Evolutionary conservation across 768 basidiomycete species (phyloP).

Genomic region (Daedaleopsis sinensis): DNA sequence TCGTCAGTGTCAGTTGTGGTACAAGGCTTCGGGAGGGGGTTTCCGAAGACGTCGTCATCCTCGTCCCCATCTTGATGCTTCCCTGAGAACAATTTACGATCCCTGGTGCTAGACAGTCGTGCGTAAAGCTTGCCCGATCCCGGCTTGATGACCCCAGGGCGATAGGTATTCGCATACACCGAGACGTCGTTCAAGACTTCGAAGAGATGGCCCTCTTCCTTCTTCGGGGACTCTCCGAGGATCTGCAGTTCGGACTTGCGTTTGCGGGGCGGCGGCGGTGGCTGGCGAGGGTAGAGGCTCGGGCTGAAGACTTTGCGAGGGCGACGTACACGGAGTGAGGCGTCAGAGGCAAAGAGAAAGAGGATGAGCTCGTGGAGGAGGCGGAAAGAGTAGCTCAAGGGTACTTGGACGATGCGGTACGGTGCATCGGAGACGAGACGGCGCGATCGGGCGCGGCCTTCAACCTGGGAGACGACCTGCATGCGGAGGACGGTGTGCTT

Average conservation of each 20-base stretch:
- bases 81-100: slow-evolving; percentile 34
- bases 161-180: slow-evolving; percentile 39
- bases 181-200: slow-evolving; percentile 55
- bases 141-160: slow-evolving; percentile 55
- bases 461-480: slow-evolving; percentile 50
- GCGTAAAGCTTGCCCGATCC: slow-evolving; percentile 24
- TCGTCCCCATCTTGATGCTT: slow-evolving; percentile 15
- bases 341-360: slow-evolving; percentile 53
- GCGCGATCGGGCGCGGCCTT: slow-evolving; percentile 23
- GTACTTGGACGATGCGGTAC: slow-evolving; percentile 69
- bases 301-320: slow-evolving; percentile 3
- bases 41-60: slow-evolving; percentile 8
- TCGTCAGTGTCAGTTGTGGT: slow-evolving; percentile 34
- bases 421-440: slow-evolving; percentile 44
- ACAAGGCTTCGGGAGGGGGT: not conserved
- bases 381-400: slow-evolving; percentile 67
- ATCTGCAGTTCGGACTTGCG: not conserved
- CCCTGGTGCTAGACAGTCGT: slow-evolving; percentile 34
- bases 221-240: not conserved
- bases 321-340: slow-evolving; percentile 14
- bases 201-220: slow-evolving; percentile 56
- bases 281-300: not conserved
- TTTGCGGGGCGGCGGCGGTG: not conserved
- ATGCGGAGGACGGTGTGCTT: slow-evolving; percentile 67
- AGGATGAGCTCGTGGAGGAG: slow-evolving; percentile 64